phyloP scores from a whole-genome alignment of 2,329 filamentous ascomycete species.

The Talaromyces sp. region DNA sequence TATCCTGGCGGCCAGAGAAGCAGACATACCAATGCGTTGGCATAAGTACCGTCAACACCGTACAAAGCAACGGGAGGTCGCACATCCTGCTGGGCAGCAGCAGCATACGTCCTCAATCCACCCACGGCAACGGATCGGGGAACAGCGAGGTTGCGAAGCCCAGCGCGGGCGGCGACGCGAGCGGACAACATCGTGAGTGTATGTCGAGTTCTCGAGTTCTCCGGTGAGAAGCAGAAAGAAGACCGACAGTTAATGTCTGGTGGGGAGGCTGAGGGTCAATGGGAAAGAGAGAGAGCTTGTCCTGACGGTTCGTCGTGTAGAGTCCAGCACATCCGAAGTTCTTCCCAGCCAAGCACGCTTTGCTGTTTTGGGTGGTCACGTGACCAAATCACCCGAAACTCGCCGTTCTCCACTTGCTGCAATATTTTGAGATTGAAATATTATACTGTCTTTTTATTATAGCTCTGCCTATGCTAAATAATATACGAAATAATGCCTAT shows the following conservation, averaged over 20 bases:
- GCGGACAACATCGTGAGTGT: slow-evolving; percentile 53
- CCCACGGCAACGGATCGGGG: slow-evolving; percentile 43
- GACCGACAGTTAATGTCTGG: neutral
- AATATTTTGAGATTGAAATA: neutral
- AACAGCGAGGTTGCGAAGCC: slow-evolving; percentile 47
- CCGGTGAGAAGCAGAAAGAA: neutral
- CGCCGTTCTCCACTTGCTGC: slow-evolving; percentile 5
- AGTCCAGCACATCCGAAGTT: slow-evolving; percentile 20
- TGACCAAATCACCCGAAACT: slow-evolving; percentile 14
- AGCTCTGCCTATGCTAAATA: neutral
- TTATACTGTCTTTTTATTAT: neutral
- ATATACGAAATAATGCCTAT: neutral
- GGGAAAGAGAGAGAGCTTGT: neutral
- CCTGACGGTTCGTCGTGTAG: slow-evolving; percentile 10
- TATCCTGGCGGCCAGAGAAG: neutral
- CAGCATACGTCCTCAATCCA: slow-evolving; percentile 70
- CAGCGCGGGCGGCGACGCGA: slow-evolving; percentile 53
- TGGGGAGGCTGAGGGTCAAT: slow-evolving; percentile 12
- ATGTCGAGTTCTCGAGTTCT: neutral
- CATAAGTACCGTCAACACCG: slow-evolving; percentile 97
- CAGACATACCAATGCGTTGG: slow-evolving; percentile 86
- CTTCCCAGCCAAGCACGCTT: slow-evolving; percentile 8
- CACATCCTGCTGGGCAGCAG: slow-evolving; percentile 59
- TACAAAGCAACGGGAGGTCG: slow-evolving; percentile 89
- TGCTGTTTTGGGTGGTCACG: slow-evolving; percentile 10